Evolutionary conservation across 2,329 filamentous ascomycete species (phyloP).

Genomic region (Cercospora zeina): DNA sequence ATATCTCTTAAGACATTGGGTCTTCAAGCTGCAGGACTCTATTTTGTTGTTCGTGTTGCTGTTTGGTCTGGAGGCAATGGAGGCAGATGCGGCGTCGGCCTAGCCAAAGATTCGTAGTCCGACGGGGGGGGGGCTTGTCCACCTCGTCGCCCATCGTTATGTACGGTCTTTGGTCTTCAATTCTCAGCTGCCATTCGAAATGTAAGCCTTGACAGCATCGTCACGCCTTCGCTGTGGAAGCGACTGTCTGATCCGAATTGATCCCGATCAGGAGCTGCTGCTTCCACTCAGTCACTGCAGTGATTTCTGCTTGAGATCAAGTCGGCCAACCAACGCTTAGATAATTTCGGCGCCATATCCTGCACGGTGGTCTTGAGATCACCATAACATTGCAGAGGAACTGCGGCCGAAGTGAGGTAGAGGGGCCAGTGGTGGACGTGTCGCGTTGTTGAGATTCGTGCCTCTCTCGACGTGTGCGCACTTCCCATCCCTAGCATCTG

Average conservation of each 20-base stretch:
- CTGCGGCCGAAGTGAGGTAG: background rate
- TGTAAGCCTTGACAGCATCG: constrained; percentile 23
- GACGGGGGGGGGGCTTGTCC: no score
- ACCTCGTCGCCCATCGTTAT: no score
- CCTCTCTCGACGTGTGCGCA: no score
- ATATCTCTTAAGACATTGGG: no score
- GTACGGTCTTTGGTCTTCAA: no score
- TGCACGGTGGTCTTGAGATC: background rate
- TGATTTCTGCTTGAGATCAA: constrained; percentile 34
- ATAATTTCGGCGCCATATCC: constrained; percentile 28
- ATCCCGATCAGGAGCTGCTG: constrained; percentile 22
- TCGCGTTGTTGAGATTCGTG: no score
- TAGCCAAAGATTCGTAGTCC: no score
- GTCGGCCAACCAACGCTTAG: constrained; percentile 35
- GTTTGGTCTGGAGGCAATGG: no score
- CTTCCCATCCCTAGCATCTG: no score
- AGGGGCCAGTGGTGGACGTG: background rate
- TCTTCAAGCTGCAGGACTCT: no score
- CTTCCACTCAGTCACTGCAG: constrained; percentile 35
- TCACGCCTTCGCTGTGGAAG: constrained; percentile 30
- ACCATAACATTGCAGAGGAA: constrained; percentile 14
- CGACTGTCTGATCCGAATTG: constrained; percentile 32
- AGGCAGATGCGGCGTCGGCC: no score
- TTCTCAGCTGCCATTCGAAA: constrained; percentile 34
- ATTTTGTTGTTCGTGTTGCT: no score